These are phyloP conservation scores for Backusella tuberculispora DNA, from an alignment of 192 early-diverging fungal species.

Conservation along the genomic window DNA sequence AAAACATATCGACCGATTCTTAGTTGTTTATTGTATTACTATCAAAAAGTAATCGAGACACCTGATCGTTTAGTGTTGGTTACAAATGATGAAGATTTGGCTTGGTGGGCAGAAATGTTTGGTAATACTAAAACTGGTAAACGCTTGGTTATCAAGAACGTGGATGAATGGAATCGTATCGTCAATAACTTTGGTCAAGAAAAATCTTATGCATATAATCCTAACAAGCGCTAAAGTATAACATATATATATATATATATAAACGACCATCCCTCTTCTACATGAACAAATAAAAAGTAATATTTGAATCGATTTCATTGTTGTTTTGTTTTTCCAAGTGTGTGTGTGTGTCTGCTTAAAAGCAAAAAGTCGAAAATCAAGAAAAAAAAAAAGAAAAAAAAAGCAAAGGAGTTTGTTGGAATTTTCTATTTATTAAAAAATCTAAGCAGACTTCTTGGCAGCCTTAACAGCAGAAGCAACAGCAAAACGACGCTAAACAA, in stretches of 20 bases:
- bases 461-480: constrained; percentile 33
- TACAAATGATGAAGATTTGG: constrained; percentile 53
- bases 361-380: too few species aligned
- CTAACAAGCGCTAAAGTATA: constrained; percentile 1
- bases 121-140: constrained; percentile 30
- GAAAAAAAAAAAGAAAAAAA: background rate
- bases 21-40: constrained; percentile 48
- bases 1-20: constrained; percentile 51
- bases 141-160: constrained; percentile 28
- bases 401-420: background rate
- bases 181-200: constrained; percentile 9
- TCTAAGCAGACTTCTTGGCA: constrained; percentile 32
- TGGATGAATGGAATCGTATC: constrained; percentile 37
- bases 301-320: too few species aligned
- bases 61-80: constrained; percentile 47
- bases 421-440: background rate
- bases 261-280: background rate
- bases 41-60: constrained; percentile 34
- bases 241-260: too few species aligned
- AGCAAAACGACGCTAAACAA: constrained; percentile 40
- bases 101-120: constrained; percentile 55
- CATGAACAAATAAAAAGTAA: background rate
- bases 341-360: too few species aligned
- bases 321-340: too few species aligned
- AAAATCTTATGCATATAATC: background rate